A percentile compares a stretch with the other conserved stretches of the same genome.
Evolutionary conservation across 2,329 filamentous ascomycete genomes (phyloP).

Genomic region (Stagonosporopsis chrysanthemi): DNA sequence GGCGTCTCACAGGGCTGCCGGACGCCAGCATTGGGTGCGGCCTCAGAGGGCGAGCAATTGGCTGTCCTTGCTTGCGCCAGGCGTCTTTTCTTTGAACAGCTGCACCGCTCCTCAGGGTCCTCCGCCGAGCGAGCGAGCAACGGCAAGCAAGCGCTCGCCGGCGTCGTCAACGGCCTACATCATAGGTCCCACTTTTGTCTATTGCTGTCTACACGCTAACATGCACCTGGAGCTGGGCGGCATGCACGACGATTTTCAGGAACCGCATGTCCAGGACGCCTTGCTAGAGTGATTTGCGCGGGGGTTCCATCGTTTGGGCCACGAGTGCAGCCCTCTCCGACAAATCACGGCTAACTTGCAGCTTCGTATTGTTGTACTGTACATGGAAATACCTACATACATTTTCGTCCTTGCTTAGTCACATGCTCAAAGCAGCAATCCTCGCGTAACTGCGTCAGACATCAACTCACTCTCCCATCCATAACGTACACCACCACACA

Average conservation of each 20-base stretch:
- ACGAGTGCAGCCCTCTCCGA: not conserved
- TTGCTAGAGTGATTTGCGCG: not conserved
- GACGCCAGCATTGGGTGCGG: not conserved
- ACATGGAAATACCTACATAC: not conserved
- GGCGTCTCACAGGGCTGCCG: slow-evolving; percentile 12
- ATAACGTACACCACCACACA: not conserved
- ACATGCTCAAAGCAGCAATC: not conserved
- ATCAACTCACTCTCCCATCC: not conserved
- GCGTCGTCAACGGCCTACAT: slow-evolving; percentile 12
- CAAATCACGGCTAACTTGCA: not conserved
- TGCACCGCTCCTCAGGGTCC: slow-evolving; percentile 12
- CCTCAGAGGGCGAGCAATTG: not conserved
- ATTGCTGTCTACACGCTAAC: slow-evolving; percentile 2
- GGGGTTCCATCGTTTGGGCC: not conserved
- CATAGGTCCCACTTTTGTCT: slow-evolving; percentile 13
- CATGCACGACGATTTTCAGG: slow-evolving; percentile 18
- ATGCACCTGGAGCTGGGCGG: slow-evolving; percentile 3
- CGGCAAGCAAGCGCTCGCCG: slow-evolving; percentile 1
- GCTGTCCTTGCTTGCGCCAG: not conserved
- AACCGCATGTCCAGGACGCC: slow-evolving; percentile 11
- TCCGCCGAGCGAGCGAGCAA: not conserved
- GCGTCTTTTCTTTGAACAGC: not conserved
- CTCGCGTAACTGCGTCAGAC: not conserved
- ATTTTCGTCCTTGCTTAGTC: slow-evolving; percentile 13
- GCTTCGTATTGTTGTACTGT: not conserved